Evolutionary conservation across 2,329 filamentous ascomycete genomes (phyloP).

Genomic region (Diplocarpon mali): DNA sequence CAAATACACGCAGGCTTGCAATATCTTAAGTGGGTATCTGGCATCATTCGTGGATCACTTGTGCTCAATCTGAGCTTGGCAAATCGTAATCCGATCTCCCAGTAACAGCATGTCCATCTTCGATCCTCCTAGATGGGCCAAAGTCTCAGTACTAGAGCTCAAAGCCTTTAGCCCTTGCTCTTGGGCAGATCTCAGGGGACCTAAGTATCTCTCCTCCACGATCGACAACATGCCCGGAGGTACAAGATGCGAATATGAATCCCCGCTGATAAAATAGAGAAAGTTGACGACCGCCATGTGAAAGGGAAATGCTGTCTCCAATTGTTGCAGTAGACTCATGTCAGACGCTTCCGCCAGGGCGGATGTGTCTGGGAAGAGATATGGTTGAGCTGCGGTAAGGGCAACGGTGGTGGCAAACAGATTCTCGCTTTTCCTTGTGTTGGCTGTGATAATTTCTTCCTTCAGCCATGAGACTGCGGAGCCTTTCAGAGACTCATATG

Average conservation of each 20-base stretch:
- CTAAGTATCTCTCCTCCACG: slow-evolving; percentile 46
- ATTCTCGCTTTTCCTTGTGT: slow-evolving; percentile 24
- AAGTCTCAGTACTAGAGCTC: slow-evolving; percentile 1
- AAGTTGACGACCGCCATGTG: slow-evolving; percentile 52
- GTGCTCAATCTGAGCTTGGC: slow-evolving; percentile 8
- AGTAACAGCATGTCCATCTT: slow-evolving; percentile 19
- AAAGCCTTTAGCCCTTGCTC: slow-evolving; percentile 20
- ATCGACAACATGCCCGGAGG: slow-evolving; percentile 46
- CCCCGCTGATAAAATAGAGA: slow-evolving; percentile 42
- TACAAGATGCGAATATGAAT: slow-evolving; percentile 36
- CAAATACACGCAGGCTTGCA: background rate
- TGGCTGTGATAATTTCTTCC: slow-evolving; percentile 43
- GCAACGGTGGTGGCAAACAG: slow-evolving; percentile 43
- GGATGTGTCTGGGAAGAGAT: slow-evolving; percentile 47
- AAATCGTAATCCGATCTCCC: slow-evolving; percentile 20
- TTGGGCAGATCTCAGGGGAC: slow-evolving; percentile 39
- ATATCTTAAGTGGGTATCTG: slow-evolving; percentile 1
- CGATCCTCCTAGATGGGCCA: slow-evolving; percentile 4
- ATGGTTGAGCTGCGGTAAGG: slow-evolving; percentile 49
- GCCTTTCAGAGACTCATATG: slow-evolving; percentile 50
- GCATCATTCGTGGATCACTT: slow-evolving; percentile 8
- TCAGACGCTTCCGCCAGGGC: slow-evolving; percentile 33
- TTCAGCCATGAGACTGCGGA: slow-evolving; percentile 53
- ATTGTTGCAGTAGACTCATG: slow-evolving; percentile 39
- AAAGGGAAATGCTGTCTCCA: slow-evolving; percentile 40